Conservation (phyloP, 192 early-diverging fungal genomes). For the Dispira simplex region DNA sequence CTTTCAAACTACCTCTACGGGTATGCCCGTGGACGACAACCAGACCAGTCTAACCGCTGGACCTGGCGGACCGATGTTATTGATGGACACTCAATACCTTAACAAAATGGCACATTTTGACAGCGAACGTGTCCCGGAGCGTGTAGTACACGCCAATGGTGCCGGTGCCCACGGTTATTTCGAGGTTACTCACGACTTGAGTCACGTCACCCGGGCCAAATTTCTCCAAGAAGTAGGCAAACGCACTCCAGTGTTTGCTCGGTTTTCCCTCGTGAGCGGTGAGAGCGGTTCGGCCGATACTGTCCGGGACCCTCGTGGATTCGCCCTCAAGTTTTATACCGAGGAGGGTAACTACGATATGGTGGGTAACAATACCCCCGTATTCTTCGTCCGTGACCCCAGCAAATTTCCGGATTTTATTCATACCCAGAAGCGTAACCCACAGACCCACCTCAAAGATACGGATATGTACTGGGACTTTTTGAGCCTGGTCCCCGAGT, state of each 20-base stretch:
- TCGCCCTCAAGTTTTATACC: slow-evolving; percentile 75
- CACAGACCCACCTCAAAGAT: slow-evolving; percentile 54
- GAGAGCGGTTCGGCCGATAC: slow-evolving; percentile 60
- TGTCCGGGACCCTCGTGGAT: slow-evolving; percentile 65
- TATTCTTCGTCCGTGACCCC: slow-evolving; percentile 71
- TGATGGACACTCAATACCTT: slow-evolving; percentile 62
- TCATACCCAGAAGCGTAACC: slow-evolving; percentile 72
- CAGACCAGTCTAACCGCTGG: slow-evolving; percentile 57
- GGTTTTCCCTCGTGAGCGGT: slow-evolving; percentile 71
- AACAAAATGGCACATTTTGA: slow-evolving; percentile 76
- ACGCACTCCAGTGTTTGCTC: slow-evolving; percentile 63
- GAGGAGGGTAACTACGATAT: slow-evolving; percentile 80
- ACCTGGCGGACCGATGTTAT: slow-evolving; percentile 39
- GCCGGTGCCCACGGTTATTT: slow-evolving; percentile 74
- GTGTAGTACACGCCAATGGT: slow-evolving; percentile 79
- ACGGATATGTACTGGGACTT: slow-evolving; percentile 68
- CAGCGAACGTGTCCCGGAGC: slow-evolving; percentile 72
- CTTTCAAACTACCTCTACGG: slow-evolving; percentile 33
- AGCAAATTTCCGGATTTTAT: slow-evolving; percentile 74
- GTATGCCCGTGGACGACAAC: slow-evolving; percentile 62
- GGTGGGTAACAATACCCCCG: slow-evolving; percentile 75
- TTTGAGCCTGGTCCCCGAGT: slow-evolving; percentile 57
- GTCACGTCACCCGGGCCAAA: slow-evolving; percentile 52
- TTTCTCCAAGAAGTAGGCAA: slow-evolving; percentile 54
- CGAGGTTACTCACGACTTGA: slow-evolving; percentile 57